Conservation (phyloP, 202 grass and related monocot genomes). For the Cymbopogon flexuosus region DNA sequence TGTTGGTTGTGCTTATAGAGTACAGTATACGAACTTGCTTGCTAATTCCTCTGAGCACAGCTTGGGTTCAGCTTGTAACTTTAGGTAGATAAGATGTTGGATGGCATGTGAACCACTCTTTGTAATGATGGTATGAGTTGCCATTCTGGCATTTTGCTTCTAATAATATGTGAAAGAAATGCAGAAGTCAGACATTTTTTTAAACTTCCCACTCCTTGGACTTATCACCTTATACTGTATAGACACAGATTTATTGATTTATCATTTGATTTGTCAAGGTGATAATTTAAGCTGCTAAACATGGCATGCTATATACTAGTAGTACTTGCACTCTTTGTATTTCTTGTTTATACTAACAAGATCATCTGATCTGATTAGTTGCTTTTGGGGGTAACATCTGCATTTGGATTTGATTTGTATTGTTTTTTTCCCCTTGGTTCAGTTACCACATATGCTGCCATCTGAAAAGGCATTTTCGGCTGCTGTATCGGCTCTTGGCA, state of each 20-base stretch:
- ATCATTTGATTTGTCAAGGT: background rate
- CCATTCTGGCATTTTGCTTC: too few species aligned
- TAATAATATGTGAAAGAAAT: background rate
- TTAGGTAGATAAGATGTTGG: background rate
- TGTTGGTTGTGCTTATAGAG: background rate
- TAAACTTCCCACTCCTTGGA: background rate
- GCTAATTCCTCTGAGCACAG: background rate
- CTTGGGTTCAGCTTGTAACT: background rate
- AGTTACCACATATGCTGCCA: constrained; percentile 96
- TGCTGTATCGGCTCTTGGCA: constrained; percentile 84
- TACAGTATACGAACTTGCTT: background rate
- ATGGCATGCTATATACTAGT: background rate
- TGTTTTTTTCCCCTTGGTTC: constrained; percentile 20
- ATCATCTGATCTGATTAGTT: background rate
- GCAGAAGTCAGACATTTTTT: background rate
- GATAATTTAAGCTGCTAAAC: background rate
- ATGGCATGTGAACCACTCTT: background rate
- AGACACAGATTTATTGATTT: background rate
- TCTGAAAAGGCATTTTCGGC: constrained; percentile 93
- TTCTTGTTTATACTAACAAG: background rate
- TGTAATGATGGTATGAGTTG: background rate
- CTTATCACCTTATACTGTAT: background rate
- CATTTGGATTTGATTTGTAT: background rate
- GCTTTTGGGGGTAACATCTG: background rate
- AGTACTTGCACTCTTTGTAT: background rate